A percentile compares a stretch with the other conserved stretches of the same genome.
Conservation (phyloP, 805 yeast genomes). For the Lipomyces yamadae region DNA sequence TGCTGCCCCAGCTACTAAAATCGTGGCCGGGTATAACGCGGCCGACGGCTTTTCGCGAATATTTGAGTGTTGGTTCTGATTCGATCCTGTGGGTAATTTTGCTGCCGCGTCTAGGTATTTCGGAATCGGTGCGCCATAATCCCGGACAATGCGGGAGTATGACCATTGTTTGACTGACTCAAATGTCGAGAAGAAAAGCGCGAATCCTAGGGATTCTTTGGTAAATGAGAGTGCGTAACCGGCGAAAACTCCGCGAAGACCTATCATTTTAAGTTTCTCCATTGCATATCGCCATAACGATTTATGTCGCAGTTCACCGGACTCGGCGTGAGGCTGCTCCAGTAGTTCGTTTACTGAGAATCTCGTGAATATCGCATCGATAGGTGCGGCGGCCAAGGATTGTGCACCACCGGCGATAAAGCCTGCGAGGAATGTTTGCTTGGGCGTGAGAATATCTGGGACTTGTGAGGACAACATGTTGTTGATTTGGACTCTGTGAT, state of each 20-base stretch:
- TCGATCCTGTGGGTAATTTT: slow-evolving; percentile 2
- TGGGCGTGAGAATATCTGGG: slow-evolving; percentile 53
- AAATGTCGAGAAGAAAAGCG: slow-evolving; percentile 59
- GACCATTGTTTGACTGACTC: slow-evolving; percentile 58
- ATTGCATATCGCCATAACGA: slow-evolving; percentile 79
- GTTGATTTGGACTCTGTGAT: not conserved
- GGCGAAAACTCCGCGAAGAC: slow-evolving; percentile 84
- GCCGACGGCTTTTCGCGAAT: slow-evolving; percentile 35
- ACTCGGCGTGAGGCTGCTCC: slow-evolving; percentile 39
- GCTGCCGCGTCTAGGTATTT: slow-evolving; percentile 27
- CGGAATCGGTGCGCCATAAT: slow-evolving; percentile 33
- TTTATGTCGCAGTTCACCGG: slow-evolving; percentile 46
- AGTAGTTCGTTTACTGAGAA: slow-evolving; percentile 76
- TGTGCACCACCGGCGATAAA: slow-evolving; percentile 84
- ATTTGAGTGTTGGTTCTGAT: slow-evolving; percentile 11
- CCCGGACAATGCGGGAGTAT: slow-evolving; percentile 21
- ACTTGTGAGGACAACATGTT: slow-evolving; percentile 17
- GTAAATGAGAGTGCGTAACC: slow-evolving; percentile 79
- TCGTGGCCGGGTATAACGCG: slow-evolving; percentile 63
- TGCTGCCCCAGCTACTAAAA: slow-evolving; percentile 81
- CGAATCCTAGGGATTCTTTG: slow-evolving; percentile 77
- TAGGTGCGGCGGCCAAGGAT: slow-evolving; percentile 89
- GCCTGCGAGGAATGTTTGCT: slow-evolving; percentile 70
- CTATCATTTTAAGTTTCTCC: slow-evolving; percentile 71
- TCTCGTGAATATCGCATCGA: slow-evolving; percentile 87